These are phyloP conservation scores for Omphalea diandra DNA, from an alignment of 441 rosid species.

Conservation along the genomic window DNA sequence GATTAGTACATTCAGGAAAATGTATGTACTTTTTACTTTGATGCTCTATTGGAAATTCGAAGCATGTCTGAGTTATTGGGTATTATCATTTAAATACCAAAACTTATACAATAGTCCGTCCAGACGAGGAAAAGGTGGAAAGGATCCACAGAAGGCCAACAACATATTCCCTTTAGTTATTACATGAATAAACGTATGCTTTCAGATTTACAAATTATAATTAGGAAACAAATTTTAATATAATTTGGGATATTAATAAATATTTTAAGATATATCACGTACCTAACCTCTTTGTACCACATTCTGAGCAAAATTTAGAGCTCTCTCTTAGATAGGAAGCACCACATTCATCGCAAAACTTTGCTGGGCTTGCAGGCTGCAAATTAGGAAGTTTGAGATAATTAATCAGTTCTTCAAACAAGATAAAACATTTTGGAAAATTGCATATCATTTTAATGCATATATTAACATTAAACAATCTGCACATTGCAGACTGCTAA, in stretches of 20 bases:
- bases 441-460: neutral
- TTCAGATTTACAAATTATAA: neutral
- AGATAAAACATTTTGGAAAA: neutral
- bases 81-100: too few species aligned
- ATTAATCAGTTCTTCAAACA: neutral
- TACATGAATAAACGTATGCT: neutral
- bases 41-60: too few species aligned
- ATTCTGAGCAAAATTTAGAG: conserved; percentile 91
- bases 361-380: conserved; percentile 70
- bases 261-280: conserved; percentile 32
- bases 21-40: too few species aligned
- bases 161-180: too few species aligned
- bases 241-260: neutral
- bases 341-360: conserved; percentile 92
- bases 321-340: conserved; percentile 79
- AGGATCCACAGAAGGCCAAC: too few species aligned
- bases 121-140: too few species aligned
- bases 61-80: too few species aligned
- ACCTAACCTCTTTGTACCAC: conserved; percentile 87
- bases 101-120: too few species aligned
- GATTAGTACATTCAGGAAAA: too few species aligned
- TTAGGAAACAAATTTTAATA: neutral
- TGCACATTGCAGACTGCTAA: neutral
- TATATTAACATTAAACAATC: neutral
- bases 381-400: conserved; percentile 14